Conservation (phyloP, 331 rosid genomes). For the Telfairia occidentalis region DNA sequence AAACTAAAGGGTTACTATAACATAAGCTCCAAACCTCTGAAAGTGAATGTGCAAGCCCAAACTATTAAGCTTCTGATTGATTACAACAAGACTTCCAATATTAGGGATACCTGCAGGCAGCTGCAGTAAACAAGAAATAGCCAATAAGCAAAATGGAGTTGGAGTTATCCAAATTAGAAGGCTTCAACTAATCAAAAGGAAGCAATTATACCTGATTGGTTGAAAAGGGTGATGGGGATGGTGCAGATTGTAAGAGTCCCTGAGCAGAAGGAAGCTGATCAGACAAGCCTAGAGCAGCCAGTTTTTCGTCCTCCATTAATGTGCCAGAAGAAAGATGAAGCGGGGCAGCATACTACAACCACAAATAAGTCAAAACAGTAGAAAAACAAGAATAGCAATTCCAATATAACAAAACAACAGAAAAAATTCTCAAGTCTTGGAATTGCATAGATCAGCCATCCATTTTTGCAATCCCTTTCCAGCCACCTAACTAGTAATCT, state of each 20-base stretch:
- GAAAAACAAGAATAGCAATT: background rate
- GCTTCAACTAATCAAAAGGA: conserved; percentile 1
- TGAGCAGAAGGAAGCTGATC: conserved; percentile 83
- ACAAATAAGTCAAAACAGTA: background rate
- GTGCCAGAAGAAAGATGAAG: conserved; percentile 64
- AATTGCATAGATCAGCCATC: background rate
- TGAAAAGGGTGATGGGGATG: conserved; percentile 51
- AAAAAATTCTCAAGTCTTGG: background rate
- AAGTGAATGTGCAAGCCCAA: conserved; percentile 73
- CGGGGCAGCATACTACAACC: conserved; percentile 61
- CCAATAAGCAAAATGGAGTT: background rate
- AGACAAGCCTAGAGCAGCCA: conserved; percentile 47
- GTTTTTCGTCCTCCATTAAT: conserved; percentile 79
- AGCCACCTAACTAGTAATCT: background rate
- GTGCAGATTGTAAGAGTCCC: conserved; percentile 65
- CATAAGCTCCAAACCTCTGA: conserved; percentile 55
- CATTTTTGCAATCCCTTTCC: background rate
- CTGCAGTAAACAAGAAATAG: conserved; percentile 27
- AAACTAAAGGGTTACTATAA: background rate
- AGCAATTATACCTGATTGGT: conserved; percentile 45
- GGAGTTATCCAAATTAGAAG: background rate
- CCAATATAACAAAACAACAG: background rate
- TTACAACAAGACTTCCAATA: conserved; percentile 69
- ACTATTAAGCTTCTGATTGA: conserved; percentile 64
- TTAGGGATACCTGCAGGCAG: conserved; percentile 67